Evolutionary conservation across 2,329 filamentous ascomycete species (phyloP).

Genomic region (Exserohilum turcica): DNA sequence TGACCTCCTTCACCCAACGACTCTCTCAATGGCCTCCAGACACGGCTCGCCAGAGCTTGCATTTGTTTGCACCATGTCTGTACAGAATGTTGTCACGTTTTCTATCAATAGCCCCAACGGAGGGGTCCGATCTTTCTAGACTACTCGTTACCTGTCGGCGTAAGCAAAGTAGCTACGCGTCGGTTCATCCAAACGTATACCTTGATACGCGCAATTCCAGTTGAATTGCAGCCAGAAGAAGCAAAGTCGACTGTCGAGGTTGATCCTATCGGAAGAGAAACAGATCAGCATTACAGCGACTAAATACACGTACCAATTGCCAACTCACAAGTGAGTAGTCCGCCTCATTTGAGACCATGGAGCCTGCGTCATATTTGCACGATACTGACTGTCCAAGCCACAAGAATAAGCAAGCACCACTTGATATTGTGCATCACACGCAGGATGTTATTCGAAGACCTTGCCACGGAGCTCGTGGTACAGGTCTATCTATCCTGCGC

Average conservation of each 20-base stretch:
- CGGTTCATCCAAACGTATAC: constrained; percentile 24
- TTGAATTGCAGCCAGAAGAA: not conserved
- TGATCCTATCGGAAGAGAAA: not conserved
- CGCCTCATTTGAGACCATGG: not conserved
- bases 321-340: constrained; percentile 11
- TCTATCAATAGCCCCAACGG: constrained; percentile 59
- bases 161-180: constrained; percentile 32
- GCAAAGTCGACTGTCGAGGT: not conserved
- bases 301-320: constrained; percentile 4
- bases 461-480: constrained; percentile 64
- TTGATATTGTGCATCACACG: constrained; percentile 9
- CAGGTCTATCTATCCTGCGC: constrained; percentile 61
- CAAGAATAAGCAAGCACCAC: not conserved
- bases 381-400: constrained; percentile 1
- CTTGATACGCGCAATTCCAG: not conserved
- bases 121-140: constrained; percentile 57
- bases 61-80: constrained; percentile 22
- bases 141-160: constrained; percentile 32
- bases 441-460: constrained; percentile 60
- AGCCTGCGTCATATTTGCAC: not conserved
- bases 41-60: constrained; percentile 37
- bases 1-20: constrained; percentile 24
- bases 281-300: not conserved
- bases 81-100: constrained; percentile 34
- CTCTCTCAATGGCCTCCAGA: constrained; percentile 34